These are phyloP conservation scores for Strobilomyces echinocephalus DNA, from an alignment of 768 basidiomycete genomes.

Conservation along the genomic window DNA sequence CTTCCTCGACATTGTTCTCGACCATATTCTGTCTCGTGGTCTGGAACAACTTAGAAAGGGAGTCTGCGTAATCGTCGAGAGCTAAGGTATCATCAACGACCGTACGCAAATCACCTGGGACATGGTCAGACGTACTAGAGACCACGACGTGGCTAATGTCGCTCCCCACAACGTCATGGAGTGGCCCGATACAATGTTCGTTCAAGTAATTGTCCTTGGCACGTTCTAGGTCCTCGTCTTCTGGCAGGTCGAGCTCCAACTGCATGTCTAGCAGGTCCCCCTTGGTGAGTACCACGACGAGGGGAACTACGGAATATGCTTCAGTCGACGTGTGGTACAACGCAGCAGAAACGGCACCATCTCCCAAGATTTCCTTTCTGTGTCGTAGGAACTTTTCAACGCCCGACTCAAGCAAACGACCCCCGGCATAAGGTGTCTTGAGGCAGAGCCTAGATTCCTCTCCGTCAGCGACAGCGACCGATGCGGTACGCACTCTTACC, in stretches of 20 bases:
- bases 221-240: background rate
- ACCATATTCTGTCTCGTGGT: slow-evolving; percentile 5
- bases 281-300: slow-evolving; percentile 18
- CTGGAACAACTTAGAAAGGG: slow-evolving; percentile 1
- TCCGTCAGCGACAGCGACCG: background rate
- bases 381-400: slow-evolving; percentile 6
- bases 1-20: slow-evolving; percentile 6
- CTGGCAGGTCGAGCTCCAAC: slow-evolving; percentile 1
- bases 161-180: background rate
- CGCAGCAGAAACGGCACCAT: background rate
- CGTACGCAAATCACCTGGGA: background rate
- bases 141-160: background rate
- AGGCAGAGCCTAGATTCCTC: slow-evolving; percentile 12
- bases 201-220: background rate
- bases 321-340: background rate
- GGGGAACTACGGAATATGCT: background rate
- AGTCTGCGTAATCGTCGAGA: background rate
- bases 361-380: slow-evolving; percentile 3
- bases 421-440: slow-evolving; percentile 10
- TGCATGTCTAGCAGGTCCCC: slow-evolving; percentile 4
- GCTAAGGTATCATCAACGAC: background rate
- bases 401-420: slow-evolving; percentile 13
- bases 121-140: slow-evolving; percentile 5
- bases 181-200: slow-evolving; percentile 1
- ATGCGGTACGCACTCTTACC: background rate